Base-by-base conservation (phyloP, 108 stramenopile species). In the Chaetoceros tenuissimus region DNA sequence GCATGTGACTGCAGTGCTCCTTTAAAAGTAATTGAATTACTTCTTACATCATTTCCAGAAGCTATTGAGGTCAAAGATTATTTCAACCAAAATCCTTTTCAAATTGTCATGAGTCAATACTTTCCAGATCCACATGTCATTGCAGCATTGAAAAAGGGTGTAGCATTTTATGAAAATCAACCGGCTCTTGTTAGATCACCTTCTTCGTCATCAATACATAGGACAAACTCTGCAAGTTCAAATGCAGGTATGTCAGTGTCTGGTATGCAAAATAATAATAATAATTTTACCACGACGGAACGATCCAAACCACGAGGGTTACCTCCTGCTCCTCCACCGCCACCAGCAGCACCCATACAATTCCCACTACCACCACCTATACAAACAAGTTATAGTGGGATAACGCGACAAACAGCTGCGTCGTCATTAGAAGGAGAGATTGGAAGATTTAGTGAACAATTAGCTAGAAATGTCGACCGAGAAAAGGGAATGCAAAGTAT, bases 1-100 rank as follows among this genome's bases (percentile, higher is more conserved):
- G 89, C 89, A 2, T 86, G 84, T 54, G 78, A 77, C 28, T 77
- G 80, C 29, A 82, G 80, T 28, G 85, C 89, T 8, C 69, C 80
- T 5, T 73, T 77, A 16, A 46, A 60, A 2, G 84, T 87, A n/a
- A 73, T 87, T 58, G 60, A 78, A 58, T 40, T 63, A 0, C 61
- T 92, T 40, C 55, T 87, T 28, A 47, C 66, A 31, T 74, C 76
- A n/a, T 92, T 87, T 50, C 85, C 85, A 51, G 89, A 92, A 67
- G 85, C 84, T 23, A 51, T 40, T 13, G 34, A 40, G 5, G 13
- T 13, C 5, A 40, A 40, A 40, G 34, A 40, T 13, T 5, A 13
- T 40, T 40, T 5, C 8, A 5, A 40, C 5, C 5, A 40, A 40
- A 40, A 5, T 40, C 34, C 34, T 10, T 40, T 40, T 5, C 34